These are phyloP conservation scores for Apophysomyces ossiformis DNA, from an alignment of 371 early-diverging fungal species.

Conservation along the genomic window DNA sequence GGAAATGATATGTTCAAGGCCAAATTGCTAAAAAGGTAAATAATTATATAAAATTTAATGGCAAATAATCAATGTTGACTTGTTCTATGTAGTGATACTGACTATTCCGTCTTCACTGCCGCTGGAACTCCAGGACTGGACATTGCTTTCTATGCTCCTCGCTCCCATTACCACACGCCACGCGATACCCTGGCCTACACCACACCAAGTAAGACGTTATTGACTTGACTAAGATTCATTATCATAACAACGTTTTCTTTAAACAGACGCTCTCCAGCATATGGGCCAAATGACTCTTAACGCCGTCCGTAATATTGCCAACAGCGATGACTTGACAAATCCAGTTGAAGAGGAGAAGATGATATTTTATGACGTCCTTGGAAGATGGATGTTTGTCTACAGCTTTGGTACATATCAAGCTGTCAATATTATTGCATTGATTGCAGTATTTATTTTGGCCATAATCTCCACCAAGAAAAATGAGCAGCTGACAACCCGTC, in stretches of 20 bases:
- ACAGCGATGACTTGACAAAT: constrained; percentile 34
- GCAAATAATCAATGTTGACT: neutral
- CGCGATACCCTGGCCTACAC: constrained; percentile 60
- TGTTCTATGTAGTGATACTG: constrained; percentile 59
- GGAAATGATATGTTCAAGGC: constrained; percentile 74
- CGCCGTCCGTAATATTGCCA: constrained; percentile 42
- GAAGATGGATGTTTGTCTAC: constrained; percentile 54
- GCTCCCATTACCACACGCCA: constrained; percentile 76
- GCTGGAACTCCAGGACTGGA: constrained; percentile 75
- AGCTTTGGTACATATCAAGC: constrained; percentile 44
- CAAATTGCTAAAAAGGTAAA: constrained; percentile 64
- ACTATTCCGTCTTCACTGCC: constrained; percentile 65
- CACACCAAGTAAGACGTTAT: constrained; percentile 32
- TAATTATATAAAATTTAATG: neutral
- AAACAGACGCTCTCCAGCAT: constrained; percentile 46
- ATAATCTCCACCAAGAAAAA: constrained; percentile 29
- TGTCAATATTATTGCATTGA: constrained; percentile 43
- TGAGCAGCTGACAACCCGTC: constrained; percentile 12
- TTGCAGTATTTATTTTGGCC: constrained; percentile 36
- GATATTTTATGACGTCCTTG: constrained; percentile 60
- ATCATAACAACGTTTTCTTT: neutral
- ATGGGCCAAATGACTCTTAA: constrained; percentile 66
- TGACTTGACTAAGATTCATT: constrained; percentile 19
- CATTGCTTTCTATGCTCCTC: constrained; percentile 71
- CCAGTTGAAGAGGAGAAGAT: constrained; percentile 37